A percentile compares a stretch with the other conserved stretches of the same genome.
phyloP scores from a whole-genome alignment of 257 asterid species.

The Cordia subcordata region DNA sequence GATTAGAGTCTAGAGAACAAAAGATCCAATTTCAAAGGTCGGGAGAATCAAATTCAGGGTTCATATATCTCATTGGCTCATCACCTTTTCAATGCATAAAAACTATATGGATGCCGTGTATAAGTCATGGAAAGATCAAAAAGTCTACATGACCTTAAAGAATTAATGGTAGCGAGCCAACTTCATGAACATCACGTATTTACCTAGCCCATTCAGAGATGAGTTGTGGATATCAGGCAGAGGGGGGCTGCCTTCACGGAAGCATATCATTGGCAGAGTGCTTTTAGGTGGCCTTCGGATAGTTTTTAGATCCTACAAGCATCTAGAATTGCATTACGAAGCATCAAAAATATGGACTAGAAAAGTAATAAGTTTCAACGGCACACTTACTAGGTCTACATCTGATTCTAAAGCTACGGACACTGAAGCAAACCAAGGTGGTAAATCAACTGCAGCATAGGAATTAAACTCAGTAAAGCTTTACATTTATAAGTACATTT shows the following conservation, averaged over 20 bases:
- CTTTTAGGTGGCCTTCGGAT: constrained; percentile 35
- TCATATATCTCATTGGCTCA: not conserved
- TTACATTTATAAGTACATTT: too few relatives aligned
- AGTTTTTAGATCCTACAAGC: constrained; percentile 47
- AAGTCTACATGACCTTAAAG: not conserved
- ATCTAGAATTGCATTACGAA: constrained; percentile 8
- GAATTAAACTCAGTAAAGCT: constrained; percentile 3
- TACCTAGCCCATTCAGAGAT: constrained; percentile 71
- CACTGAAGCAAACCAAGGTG: constrained; percentile 81
- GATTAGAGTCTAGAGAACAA: not conserved
- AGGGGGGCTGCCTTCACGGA: constrained; percentile 96
- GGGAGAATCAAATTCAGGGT: not conserved
- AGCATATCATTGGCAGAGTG: constrained; percentile 73
- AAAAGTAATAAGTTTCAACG: constrained; percentile 12
- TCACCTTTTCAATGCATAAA: not conserved
- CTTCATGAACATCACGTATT: not conserved
- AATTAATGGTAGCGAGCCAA: not conserved
- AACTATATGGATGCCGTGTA: not conserved
- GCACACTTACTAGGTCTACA: constrained; percentile 58
- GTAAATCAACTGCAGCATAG: constrained; percentile 77
- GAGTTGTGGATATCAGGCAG: constrained; percentile 77
- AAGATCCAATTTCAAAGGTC: not conserved
- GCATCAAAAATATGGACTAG: not conserved
- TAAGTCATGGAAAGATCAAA: not conserved
- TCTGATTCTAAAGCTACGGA: constrained; percentile 69